Evolutionary conservation across 768 basidiomycete genomes (phyloP), one percentile per base, ranked within the genome.

Genomic region (Suillus alpinus): DNA sequence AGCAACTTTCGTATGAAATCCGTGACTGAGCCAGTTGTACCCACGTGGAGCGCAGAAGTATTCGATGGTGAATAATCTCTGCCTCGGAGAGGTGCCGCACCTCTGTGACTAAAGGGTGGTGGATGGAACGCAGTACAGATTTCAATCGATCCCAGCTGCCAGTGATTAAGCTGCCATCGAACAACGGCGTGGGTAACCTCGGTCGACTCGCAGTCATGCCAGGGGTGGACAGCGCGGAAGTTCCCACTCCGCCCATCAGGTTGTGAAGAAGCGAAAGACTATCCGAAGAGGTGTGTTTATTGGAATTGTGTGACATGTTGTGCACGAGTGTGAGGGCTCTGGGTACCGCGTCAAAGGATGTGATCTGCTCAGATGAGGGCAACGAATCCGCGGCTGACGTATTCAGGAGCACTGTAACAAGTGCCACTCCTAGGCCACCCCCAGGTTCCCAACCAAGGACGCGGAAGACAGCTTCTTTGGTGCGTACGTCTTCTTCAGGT

Each of bases 361-460:
- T 61, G 13, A 40, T 56, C n/a, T 61, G 55, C 47, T 56, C 56
- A 3, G 20, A 16, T 6, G 41, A 53, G 9, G 61, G n/a, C 4
- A 39, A 6, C 31, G 32, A 57, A 31, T 62, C 41, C 44, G 16
- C 59, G 26, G 62, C 59, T 44, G 58, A 9, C 6, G 34, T 36
- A 41, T 57, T 59, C n/a, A 86, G 71, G 18, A 86, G 71, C 16
- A 75, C 65, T 20, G 67, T 62, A 20, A 79, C 72, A 32, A 88
- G 72, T 18, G 73, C 71, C 1, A 75, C 56, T 0, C 81, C 83
- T 37, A 82, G 77, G 14, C 81, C 81, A 34, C 72, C 72, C 32
- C 73, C 67, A 20, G 83, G 65, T 52, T 85, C 82, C 59, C 86
- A 81, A 23, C 71, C 76, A 32, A 87, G 68, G 5, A 82, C 68